Percentiles rank a stretch among this genome's conserved stretches.
Conservation (phyloP, 1,139 yeast species). For the Chernovozyma aurita region DNA sequence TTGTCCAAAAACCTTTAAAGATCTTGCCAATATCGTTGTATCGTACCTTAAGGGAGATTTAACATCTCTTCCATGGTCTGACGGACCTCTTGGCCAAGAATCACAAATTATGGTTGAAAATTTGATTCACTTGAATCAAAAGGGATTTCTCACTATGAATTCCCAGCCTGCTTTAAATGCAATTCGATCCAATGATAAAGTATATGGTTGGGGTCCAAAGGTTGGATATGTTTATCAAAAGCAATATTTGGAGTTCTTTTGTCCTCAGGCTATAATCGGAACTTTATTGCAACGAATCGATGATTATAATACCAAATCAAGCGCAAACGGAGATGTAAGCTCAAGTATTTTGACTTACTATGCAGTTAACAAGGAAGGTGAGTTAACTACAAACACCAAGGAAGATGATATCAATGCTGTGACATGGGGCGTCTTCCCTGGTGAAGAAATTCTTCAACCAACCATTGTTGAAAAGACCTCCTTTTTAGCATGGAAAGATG, state of each 20-base stretch:
- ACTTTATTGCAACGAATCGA: conserved; percentile 35
- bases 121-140: conserved; percentile 57
- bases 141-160: conserved; percentile 76
- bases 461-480: conserved; percentile 89
- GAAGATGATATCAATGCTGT: conserved; percentile 55
- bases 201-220: conserved; percentile 94
- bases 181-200: conserved; percentile 60
- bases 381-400: conserved; percentile 59
- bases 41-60: conserved; percentile 66
- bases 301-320: conserved; percentile 25
- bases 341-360: conserved; percentile 63
- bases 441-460: conserved; percentile 86
- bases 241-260: conserved; percentile 81
- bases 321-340: conserved; percentile 30
- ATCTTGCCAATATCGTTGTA: conserved; percentile 59
- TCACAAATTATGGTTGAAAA: conserved; percentile 58
- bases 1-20: conserved; percentile 54
- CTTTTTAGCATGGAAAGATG: conserved; percentile 95
- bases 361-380: conserved; percentile 64
- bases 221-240: conserved; percentile 92
- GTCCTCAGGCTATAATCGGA: conserved; percentile 54
- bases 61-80: conserved; percentile 90
- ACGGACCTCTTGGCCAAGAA: conserved; percentile 80
- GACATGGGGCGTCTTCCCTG: conserved; percentile 67
- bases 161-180: conserved; percentile 96